Evolutionary conservation across 1,284 basidiomycete genomes (phyloP), one percentile per base, ranked within the genome.

Genomic region (Ceratobasidium sp.): DNA sequence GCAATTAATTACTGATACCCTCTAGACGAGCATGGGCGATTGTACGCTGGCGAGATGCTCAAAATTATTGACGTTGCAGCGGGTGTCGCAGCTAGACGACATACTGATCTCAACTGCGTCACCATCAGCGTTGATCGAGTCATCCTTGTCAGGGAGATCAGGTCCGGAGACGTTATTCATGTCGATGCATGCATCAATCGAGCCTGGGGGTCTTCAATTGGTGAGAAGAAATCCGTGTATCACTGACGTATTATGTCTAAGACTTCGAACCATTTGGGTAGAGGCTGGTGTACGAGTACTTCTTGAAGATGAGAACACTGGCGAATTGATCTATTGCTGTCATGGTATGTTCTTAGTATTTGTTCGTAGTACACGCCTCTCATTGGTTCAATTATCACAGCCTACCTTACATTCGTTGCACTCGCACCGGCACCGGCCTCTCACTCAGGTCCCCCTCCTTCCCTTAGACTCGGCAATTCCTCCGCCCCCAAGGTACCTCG

Each of bases 31-130:
- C 74, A 79, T 49, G 79, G 78, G 0, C 57, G 79, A 6, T 71
- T 81, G 11, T 79, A 78, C 21, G 81, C 80, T 4, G 81, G 81
- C 28, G 81, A 81, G 16, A 76, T 82, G 8, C 78, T 82, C 72
- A 82, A 81, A 69, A 74, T 82, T 23, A 80, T 82, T 74, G 81
- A 82, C 57, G 78, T 82, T n/a, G 78, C 80, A 1, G 81, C 81
- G 3, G 81, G 81, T 1, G 79, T 82, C 6, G 80, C 80, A 11
- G 80, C 81, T 0, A 76, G 81, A 41, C 78, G 80, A 46, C 81
- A 82, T 44, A 79, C 81, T 4, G 78, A 77, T 23, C 74, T 76
- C 4, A 78, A 78, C 28, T 81, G 80, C 63, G 77, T 82, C n/a
- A 82, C 81, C 26, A 77, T 82, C 71, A 79, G 78, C 50, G 77